These are phyloP conservation scores for Scytalidium sp. DNA, from an alignment of 2,329 filamentous ascomycete genomes.

Conservation along the genomic window DNA sequence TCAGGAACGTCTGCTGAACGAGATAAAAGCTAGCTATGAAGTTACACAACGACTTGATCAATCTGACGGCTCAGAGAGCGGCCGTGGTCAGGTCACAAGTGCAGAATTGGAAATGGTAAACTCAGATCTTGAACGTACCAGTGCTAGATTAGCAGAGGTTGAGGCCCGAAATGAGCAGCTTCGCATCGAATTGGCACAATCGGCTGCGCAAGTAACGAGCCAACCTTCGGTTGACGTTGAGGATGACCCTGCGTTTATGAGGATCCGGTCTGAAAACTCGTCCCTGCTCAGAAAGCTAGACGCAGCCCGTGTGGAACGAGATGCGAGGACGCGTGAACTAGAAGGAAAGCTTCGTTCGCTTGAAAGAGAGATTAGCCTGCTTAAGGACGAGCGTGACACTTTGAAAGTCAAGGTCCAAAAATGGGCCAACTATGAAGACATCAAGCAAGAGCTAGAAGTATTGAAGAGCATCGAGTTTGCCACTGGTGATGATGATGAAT, in stretches of 20 bases:
- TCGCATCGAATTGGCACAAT: slow-evolving; percentile 84
- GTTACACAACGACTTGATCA: slow-evolving; percentile 86
- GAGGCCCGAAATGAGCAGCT: slow-evolving; percentile 94
- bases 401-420: slow-evolving; percentile 80
- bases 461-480: slow-evolving; percentile 98
- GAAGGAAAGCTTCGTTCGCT: slow-evolving; percentile 74
- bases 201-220: slow-evolving; percentile 68
- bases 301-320: slow-evolving; percentile 76
- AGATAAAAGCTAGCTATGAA: slow-evolving; percentile 96
- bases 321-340: slow-evolving; percentile 72
- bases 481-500: slow-evolving; percentile 75
- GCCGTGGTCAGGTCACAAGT: slow-evolving; percentile 67
- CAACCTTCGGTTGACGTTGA: slow-evolving; percentile 64
- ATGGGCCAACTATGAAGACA: slow-evolving; percentile 92
- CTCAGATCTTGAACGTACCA: slow-evolving; percentile 88
- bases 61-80: slow-evolving; percentile 58
- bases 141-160: slow-evolving; percentile 80
- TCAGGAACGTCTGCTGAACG: slow-evolving; percentile 86
- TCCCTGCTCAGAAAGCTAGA: slow-evolving; percentile 88
- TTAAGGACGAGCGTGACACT: slow-evolving; percentile 77
- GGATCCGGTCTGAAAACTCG: slow-evolving; percentile 89
- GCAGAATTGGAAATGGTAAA: slow-evolving; percentile 93
- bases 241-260: slow-evolving; percentile 85
- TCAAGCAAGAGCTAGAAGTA: slow-evolving; percentile 94
- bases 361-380: slow-evolving; percentile 71